Evolutionary conservation across 495 filamentous ascomycete genomes (phyloP), one percentile per base, ranked within the genome.

Genomic region (Penicillium egyptiacum): DNA sequence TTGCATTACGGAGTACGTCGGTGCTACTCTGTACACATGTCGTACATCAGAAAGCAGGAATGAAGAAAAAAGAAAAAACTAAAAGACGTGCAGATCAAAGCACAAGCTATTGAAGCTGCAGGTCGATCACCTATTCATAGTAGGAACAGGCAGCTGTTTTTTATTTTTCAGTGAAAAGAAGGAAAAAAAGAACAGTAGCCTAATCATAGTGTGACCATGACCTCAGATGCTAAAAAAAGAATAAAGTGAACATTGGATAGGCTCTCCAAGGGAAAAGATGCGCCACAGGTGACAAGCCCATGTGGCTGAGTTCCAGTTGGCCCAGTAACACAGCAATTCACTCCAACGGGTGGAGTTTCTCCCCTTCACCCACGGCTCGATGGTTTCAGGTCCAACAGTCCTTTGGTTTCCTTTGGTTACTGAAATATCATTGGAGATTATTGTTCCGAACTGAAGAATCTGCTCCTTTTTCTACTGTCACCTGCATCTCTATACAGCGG

Each of bases 291-390:
- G 49, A 37, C 47, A 52, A 48, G 40, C 10, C 43, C 9, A 26
- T 33, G 48, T 51, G 55, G 55, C 55, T 57, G 47, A 40, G 48
- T 5, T 1, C 20, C 35, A 48, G 72, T 75, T 75, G 72, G 72
- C 72, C 72, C 65, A 73, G 70, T 66, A 71, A 75, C 57, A 46
- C 25, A 17, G 7, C n/a, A 9, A n/a, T n/a, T n/a, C 30, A 3
- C 28, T 30, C 14, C 33, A 17, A 50, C 33, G 17, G 46, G 43
- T 62, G 48, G 50, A 39, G 28, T 25, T 14, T 33, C 31, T n/a
- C 37, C 25, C 48, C 49, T 28, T 14, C 33, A 40, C 9, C 61
- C 64, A 57, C 49, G 64, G 64, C 56, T 66, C 58, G 22, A 25
- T 26, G 19, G 44, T 59, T 59, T 62, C 57, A 40, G 49, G 5